A percentile compares a stretch with the other conserved stretches of the same genome.
Conservation (phyloP, 129 eudicot species). For the carrot (Daucus carota) region DH1_v3.0 NC_030382.2:35350501-35351000, state of each 20-base stretch:
- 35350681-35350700: conserved; percentile 73
- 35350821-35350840: neutral
- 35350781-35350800: neutral
- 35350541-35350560: neutral
- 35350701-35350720: conserved; percentile 89
- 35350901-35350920: conserved; percentile 31
- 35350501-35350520: neutral
- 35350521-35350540: neutral
- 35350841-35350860: neutral
- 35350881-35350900: neutral
- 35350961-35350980: conserved; percentile 94
- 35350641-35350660: conserved; percentile 58
- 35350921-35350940: conserved; percentile 95
- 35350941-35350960: conserved; percentile 90
- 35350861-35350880: neutral
- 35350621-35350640: conserved; percentile 31
- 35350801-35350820: neutral
- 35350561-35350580: neutral
- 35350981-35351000: conserved; percentile 92
- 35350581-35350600: neutral
- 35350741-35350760: conserved; percentile 82
- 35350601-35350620: neutral
- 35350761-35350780: neutral
- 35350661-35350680: conserved; percentile 51
- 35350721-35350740: conserved; percentile 75